Evolutionary conservation across 306 rosid species (phyloP).

Genomic region (Pterocarpus santalinus): DNA sequence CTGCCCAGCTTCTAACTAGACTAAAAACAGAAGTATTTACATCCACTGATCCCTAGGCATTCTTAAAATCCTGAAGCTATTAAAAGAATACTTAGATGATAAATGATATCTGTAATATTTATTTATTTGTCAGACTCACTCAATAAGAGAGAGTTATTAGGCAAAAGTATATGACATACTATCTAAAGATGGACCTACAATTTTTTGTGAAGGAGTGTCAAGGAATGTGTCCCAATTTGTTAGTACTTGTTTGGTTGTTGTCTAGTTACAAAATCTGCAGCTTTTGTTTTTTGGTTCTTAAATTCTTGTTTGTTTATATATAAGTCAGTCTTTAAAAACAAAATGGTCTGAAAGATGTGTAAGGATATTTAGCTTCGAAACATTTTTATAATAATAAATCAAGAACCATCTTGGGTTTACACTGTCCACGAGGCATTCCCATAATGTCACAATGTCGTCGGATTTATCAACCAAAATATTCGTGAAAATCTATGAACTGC

Average conservation of each 20-base stretch:
- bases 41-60: too few species aligned
- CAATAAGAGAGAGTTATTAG: too few species aligned
- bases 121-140: too few species aligned
- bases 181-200: too few species aligned
- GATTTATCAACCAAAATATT: background rate
- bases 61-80: too few species aligned
- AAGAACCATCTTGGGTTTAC: background rate
- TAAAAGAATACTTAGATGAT: too few species aligned
- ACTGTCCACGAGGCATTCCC: background rate
- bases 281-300: background rate
- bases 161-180: too few species aligned
- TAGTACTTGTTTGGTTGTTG: background rate
- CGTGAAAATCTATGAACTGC: conserved; percentile 2
- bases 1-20: too few species aligned
- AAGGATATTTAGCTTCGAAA: background rate
- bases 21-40: too few species aligned
- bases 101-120: too few species aligned
- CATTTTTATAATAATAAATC: background rate
- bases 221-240: background rate
- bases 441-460: background rate
- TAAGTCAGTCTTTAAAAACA: background rate
- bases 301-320: background rate
- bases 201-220: too few species aligned
- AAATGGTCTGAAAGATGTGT: background rate
- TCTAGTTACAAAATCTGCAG: conserved; percentile 2